Conservation (phyloP, 1,284 basidiomycete genomes). For the Apiotrichum mycotoxinovorans region DNA sequence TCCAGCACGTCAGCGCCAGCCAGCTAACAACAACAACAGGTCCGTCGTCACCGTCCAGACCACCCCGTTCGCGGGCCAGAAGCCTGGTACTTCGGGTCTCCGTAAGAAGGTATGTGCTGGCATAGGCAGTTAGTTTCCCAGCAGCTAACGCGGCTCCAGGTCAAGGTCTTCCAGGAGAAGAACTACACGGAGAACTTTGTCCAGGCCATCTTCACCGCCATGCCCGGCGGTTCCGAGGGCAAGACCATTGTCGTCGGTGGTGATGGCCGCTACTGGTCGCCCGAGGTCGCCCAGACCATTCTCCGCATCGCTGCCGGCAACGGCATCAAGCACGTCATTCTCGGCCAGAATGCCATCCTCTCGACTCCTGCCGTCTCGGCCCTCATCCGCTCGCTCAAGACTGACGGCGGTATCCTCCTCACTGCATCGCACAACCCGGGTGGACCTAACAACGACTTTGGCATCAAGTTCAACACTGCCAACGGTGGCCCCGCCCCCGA, state of each 20-base stretch:
- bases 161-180: conserved; percentile 51
- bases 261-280: conserved; percentile 88
- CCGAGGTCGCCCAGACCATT: conserved; percentile 85
- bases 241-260: conserved; percentile 92
- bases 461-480: conserved; percentile 97
- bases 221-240: conserved; percentile 65
- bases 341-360: conserved; percentile 85
- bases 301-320: conserved; percentile 88
- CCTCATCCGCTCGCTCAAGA: conserved; percentile 91
- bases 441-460: conserved; percentile 95
- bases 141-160: conserved; percentile 6
- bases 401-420: conserved; percentile 92
- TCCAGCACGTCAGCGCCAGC: neutral
- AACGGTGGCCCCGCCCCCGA: conserved; percentile 98
- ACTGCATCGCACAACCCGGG: conserved; percentile 99
- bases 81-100: conserved; percentile 90
- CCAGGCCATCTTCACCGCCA: conserved; percentile 89
- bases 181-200: conserved; percentile 99
- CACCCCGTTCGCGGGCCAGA: conserved; percentile 60
- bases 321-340: conserved; percentile 79
- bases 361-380: conserved; percentile 97
- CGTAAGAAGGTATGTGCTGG: conserved; percentile 91
- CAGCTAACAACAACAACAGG: conserved; percentile 16
- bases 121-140: conserved; percentile 54
- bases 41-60: conserved; percentile 40